Percentiles rank a stretch among this genome's conserved stretches.
Evolutionary conservation across 2,329 filamentous ascomycete genomes (phyloP).

Genomic region (Phaeosphaeria sp.): DNA sequence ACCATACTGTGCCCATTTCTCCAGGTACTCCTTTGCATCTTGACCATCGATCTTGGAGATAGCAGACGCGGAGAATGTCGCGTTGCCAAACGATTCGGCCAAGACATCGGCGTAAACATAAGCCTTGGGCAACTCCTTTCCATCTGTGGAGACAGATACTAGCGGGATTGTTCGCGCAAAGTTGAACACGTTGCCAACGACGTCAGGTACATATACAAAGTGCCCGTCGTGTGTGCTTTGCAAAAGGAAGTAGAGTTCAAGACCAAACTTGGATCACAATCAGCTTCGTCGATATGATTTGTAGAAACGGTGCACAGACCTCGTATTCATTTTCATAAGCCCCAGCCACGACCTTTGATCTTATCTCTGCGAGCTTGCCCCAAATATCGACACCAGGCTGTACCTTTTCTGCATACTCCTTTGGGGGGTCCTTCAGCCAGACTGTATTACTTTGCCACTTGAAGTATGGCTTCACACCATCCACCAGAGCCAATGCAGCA

Average conservation of each 20-base stretch:
- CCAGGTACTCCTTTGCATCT: slow-evolving; percentile 58
- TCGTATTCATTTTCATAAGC: slow-evolving; percentile 51
- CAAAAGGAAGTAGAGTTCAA: slow-evolving; percentile 50
- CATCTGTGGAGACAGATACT: slow-evolving; percentile 66
- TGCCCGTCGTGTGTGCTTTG: slow-evolving; percentile 69
- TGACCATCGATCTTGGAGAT: slow-evolving; percentile 64
- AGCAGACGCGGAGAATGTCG: slow-evolving; percentile 54
- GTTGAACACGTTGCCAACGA: slow-evolving; percentile 59
- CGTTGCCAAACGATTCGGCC: slow-evolving; percentile 48
- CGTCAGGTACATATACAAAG: slow-evolving; percentile 63
- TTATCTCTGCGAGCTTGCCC: slow-evolving; percentile 48
- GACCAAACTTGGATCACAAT: slow-evolving; percentile 35
- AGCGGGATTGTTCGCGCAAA: slow-evolving; percentile 58
- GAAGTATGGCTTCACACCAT: slow-evolving; percentile 54
- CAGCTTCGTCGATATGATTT: slow-evolving; percentile 2
- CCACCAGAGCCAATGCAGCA: slow-evolving; percentile 49
- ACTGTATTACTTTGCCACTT: slow-evolving; percentile 55
- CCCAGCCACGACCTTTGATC: slow-evolving; percentile 44
- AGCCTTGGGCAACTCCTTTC: slow-evolving; percentile 58
- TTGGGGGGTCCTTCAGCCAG: slow-evolving; percentile 54
- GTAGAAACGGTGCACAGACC: slow-evolving; percentile 16
- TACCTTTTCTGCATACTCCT: slow-evolving; percentile 54
- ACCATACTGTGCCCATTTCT: slow-evolving; percentile 56
- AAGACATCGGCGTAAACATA: slow-evolving; percentile 61
- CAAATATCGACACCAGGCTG: slow-evolving; percentile 53